Conservation (phyloP, 306 rosid species). For the Sicyos baderoa region DNA sequence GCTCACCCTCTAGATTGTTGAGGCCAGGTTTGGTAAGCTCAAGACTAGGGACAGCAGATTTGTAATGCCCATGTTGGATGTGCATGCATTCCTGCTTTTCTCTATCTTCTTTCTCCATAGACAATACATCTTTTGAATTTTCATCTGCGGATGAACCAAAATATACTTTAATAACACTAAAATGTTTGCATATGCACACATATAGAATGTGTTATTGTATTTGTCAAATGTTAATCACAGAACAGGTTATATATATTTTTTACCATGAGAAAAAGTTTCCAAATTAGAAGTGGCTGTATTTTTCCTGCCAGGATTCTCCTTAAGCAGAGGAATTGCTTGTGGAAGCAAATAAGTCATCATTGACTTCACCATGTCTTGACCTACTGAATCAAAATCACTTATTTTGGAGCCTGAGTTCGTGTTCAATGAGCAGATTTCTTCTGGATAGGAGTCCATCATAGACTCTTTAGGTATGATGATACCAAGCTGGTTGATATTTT, state of each 20-base stretch:
- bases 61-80: constrained; percentile 17
- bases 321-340: constrained; percentile 73
- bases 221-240: neutral
- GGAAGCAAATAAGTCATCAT: constrained; percentile 86
- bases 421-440: constrained; percentile 27
- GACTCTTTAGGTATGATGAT: constrained; percentile 31
- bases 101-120: constrained; percentile 24
- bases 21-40: constrained; percentile 30
- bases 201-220: neutral
- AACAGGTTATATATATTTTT: neutral
- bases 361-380: constrained; percentile 59
- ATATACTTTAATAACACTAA: constrained; percentile 16
- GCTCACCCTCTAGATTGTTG: constrained; percentile 40
- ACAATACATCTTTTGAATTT: constrained; percentile 28
- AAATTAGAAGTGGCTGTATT: constrained; percentile 25
- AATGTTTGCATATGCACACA: neutral
- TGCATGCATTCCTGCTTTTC: constrained; percentile 31
- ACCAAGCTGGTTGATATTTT: constrained; percentile 21
- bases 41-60: constrained; percentile 26
- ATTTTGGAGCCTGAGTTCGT: constrained; percentile 35
- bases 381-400: constrained; percentile 42
- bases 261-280: constrained; percentile 26
- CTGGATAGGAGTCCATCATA: constrained; percentile 29
- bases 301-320: constrained; percentile 37
- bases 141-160: constrained; percentile 11